phyloP scores from a whole-genome alignment of 176 grass and related monocot genomes.

The Triticum turgidum region DNA sequence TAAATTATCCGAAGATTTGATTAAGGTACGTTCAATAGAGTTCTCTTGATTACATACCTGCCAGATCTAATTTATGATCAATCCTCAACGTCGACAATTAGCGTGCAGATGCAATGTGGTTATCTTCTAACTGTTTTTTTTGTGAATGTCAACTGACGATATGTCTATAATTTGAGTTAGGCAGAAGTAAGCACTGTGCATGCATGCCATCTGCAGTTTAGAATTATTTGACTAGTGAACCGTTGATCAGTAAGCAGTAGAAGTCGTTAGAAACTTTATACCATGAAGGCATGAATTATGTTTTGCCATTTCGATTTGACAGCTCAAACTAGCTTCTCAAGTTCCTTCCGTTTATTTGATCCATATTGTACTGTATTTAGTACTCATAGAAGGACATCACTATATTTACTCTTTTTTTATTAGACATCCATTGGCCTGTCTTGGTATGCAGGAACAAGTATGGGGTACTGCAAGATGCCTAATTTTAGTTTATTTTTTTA shows the following conservation, averaged over 20 bases:
- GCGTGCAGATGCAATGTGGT: not conserved
- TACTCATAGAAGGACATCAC: not conserved
- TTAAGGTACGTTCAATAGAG: constrained; percentile 53
- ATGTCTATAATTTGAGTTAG: not conserved
- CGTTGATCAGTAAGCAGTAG: not conserved
- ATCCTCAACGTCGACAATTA: not conserved
- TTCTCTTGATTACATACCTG: not conserved
- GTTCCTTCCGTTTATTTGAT: not conserved
- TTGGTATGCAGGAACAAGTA: not conserved
- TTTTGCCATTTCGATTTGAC: not conserved
- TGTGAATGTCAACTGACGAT: not conserved
- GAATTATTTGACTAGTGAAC: not conserved
- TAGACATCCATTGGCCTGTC: not conserved
- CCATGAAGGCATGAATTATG: not conserved
- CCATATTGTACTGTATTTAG: not conserved
- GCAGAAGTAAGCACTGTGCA: not conserved
- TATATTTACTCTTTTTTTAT: not conserved
- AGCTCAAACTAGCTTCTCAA: not conserved
- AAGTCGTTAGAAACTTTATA: constrained; percentile 6
- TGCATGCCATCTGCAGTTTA: constrained; percentile 1
- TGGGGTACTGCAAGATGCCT: not conserved
- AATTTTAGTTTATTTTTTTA: constrained; percentile 1
- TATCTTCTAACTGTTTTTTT: not conserved
- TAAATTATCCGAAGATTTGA: constrained; percentile 68
- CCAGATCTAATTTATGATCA: not conserved